These are phyloP conservation scores for Thinopyrum elongatum DNA, from an alignment of 176 grass and related monocot species.

Conservation along the genomic window DNA sequence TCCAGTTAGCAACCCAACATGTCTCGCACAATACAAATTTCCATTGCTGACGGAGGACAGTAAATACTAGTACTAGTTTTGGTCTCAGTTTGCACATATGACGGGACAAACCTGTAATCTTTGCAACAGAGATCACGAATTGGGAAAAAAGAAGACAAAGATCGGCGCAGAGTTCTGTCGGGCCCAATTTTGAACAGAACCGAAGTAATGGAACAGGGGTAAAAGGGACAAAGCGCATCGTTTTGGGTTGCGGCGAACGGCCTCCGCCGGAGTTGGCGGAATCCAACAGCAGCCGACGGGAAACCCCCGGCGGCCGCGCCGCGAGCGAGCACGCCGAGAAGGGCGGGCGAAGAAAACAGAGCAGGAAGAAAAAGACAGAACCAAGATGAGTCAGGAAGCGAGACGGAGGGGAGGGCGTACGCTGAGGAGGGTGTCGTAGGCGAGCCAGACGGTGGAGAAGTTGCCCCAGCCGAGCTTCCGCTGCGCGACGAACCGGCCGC, in stretches of 20 bases:
- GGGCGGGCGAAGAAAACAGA: not conserved
- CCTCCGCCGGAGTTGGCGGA: not conserved
- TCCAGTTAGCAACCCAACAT: not conserved
- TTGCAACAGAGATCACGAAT: not conserved
- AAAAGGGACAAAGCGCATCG: not conserved
- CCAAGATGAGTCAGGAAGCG: not conserved
- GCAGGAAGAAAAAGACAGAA: not conserved
- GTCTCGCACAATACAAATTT: not conserved
- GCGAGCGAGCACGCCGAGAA: conserved; percentile 15
- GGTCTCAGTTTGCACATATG: not conserved
- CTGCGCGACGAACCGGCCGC: conserved; percentile 79
- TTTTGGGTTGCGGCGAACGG: not conserved
- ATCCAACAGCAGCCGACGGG: not conserved
- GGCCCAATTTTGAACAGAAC: not conserved
- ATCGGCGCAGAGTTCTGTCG: not conserved
- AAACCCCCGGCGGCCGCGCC: not conserved
- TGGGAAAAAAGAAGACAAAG: not conserved
- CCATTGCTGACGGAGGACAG: not conserved
- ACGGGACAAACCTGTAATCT: not conserved
- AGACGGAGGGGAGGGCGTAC: conserved; percentile 28
- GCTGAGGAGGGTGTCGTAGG: conserved; percentile 73
- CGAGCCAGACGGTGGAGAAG: conserved; percentile 99
- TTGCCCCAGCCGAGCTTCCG: conserved; percentile 93
- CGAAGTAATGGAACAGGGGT: conserved; percentile 25
- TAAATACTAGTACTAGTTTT: not conserved